Evolutionary conservation across 225 moss, liverwort and hornwort genomes (phyloP).

Genomic region (Pseudoscleropodium purum): DNA sequence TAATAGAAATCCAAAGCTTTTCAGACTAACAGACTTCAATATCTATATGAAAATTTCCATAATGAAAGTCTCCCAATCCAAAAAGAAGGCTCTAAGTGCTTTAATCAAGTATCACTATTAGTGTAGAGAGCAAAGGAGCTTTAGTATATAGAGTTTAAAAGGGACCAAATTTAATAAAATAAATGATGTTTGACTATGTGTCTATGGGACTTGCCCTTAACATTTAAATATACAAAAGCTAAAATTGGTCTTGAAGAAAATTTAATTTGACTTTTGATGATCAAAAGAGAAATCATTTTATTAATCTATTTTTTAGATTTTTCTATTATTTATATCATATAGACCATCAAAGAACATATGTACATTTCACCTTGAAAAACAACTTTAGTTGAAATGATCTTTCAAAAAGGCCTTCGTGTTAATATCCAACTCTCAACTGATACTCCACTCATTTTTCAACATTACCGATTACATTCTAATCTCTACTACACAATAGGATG

Average conservation of each 20-base stretch:
- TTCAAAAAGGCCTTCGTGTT: not conserved
- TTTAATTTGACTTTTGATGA: too few species aligned
- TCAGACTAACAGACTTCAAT: fast-evolving
- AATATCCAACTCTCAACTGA: too few species aligned
- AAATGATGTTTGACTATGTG: not conserved
- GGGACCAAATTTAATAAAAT: not conserved
- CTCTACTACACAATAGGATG: too few species aligned
- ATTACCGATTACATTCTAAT: too few species aligned
- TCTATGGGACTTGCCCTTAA: not conserved
- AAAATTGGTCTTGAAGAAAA: too few species aligned
- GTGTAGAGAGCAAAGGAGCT: fast-evolving
- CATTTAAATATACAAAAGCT: not conserved
- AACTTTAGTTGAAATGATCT: not conserved
- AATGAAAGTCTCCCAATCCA: fast-evolving
- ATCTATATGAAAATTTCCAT: not conserved
- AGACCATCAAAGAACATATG: not conserved
- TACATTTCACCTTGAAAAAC: not conserved
- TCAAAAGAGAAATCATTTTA: too few species aligned
- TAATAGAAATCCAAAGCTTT: not conserved
- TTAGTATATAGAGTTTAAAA: not conserved
- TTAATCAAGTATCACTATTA: not conserved
- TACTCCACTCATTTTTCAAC: too few species aligned
- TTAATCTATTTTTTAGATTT: too few species aligned
- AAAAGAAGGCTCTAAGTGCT: fast-evolving
- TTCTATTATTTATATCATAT: too few species aligned